These are phyloP conservation scores for Fusarium duplospermum DNA, from an alignment of 2,329 filamentous ascomycete species.

Conservation along the genomic window DNA sequence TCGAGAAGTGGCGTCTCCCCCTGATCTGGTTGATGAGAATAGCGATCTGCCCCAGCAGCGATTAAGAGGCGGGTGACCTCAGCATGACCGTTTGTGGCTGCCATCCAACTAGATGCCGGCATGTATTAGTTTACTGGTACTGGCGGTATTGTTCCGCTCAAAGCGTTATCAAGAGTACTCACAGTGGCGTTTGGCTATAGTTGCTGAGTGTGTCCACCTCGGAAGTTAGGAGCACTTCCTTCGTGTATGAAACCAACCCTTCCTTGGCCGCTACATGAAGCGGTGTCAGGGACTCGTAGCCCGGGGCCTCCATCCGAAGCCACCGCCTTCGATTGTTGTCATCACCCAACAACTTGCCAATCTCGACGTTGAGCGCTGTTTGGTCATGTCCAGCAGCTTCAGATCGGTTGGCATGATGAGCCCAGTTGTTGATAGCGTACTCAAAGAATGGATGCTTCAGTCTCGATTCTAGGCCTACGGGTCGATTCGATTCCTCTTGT, in stretches of 20 bases:
- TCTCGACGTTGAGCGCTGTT: slow-evolving; percentile 4
- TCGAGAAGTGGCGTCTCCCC: slow-evolving; percentile 51
- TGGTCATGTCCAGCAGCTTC: slow-evolving; percentile 33
- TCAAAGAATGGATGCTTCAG: slow-evolving; percentile 44
- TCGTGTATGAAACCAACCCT: slow-evolving; percentile 32
- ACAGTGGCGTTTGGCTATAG: slow-evolving; percentile 39
- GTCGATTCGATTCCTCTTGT: neutral
- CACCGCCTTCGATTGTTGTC: slow-evolving; percentile 11
- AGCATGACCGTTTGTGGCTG: slow-evolving; percentile 35
- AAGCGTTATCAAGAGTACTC: neutral
- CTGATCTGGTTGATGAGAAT: slow-evolving; percentile 23
- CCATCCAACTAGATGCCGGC: slow-evolving; percentile 25
- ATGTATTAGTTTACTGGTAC: neutral
- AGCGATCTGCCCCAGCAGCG: slow-evolving; percentile 40
- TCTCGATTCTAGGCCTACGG: neutral
- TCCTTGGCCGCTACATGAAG: slow-evolving; percentile 35
- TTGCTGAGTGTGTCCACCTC: slow-evolving; percentile 28
- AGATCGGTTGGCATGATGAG: slow-evolving; percentile 40
- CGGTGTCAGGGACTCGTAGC: neutral
- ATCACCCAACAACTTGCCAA: slow-evolving; percentile 23
- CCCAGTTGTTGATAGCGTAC: slow-evolving; percentile 48
- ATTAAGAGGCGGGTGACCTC: slow-evolving; percentile 33
- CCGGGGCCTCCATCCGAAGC: slow-evolving; percentile 22
- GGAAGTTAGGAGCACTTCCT: slow-evolving; percentile 23
- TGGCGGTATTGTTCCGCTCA: neutral